phyloP scores from a whole-genome alignment of 164 flowering plant species.

The Hamamelis virginiana region DNA sequence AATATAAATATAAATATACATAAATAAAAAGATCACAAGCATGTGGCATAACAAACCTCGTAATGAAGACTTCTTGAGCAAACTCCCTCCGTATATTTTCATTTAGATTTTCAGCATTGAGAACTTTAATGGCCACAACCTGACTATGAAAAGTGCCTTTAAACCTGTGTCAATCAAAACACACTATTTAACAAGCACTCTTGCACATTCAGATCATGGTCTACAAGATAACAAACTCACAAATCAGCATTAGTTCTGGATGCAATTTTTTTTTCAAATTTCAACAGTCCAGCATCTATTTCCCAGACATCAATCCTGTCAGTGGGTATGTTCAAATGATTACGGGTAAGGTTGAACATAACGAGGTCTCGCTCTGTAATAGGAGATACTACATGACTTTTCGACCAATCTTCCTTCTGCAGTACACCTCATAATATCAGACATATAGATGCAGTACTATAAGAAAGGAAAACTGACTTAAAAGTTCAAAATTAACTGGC shows the following conservation, averaged over 20 bases:
- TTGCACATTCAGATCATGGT: not conserved
- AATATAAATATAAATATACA: too few relatives aligned
- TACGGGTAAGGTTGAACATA: slow-evolving; percentile 21
- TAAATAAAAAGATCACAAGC: too few relatives aligned
- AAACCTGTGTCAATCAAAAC: too few relatives aligned
- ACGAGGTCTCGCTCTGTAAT: slow-evolving; percentile 27
- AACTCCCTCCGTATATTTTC: too few relatives aligned
- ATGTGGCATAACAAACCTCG: too few relatives aligned
- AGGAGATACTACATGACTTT: slow-evolving; percentile 23
- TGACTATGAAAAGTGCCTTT: too few relatives aligned
- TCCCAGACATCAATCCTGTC: slow-evolving; percentile 84
- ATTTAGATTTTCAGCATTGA: too few relatives aligned
- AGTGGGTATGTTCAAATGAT: slow-evolving; percentile 52
- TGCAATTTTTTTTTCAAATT: slow-evolving; percentile 63
- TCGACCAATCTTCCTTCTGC: slow-evolving; percentile 38
- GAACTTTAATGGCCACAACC: too few relatives aligned
- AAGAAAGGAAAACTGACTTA: not conserved
- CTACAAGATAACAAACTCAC: slow-evolving; percentile 53
- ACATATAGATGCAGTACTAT: not conserved
- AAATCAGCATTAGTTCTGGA: slow-evolving; percentile 78
- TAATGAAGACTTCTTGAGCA: too few relatives aligned
- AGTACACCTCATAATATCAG: slow-evolving; percentile 13
- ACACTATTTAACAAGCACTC: too few relatives aligned
- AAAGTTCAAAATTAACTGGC: too few relatives aligned
- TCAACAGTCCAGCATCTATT: slow-evolving; percentile 58